Evolutionary conservation across 2,329 filamentous ascomycete genomes (phyloP), one percentile per base, ranked within the genome.

Genomic region (Sclerotinia subarctica): DNA sequence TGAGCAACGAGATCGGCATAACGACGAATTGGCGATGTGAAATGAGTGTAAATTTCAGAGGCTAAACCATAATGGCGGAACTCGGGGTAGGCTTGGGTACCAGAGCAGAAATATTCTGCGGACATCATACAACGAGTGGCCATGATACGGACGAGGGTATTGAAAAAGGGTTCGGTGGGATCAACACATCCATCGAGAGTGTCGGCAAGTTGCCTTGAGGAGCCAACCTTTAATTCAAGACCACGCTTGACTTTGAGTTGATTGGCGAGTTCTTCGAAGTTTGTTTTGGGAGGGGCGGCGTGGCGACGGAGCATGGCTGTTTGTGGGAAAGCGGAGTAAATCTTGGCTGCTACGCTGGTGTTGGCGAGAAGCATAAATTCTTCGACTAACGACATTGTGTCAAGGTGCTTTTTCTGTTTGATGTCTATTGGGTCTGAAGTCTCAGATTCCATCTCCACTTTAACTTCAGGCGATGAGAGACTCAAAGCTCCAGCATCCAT

Each of bases 351-450:
- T 42, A 99, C 96, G 73, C 90, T 94, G 76, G 93, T 93, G 81
- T 99, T 99, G 83, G 95, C 96, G 78, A 98, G 91, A 77, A 99
- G 84, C 95, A 99, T 99, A 84, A 99, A 98, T 78, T 99, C 95
- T 78, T 99, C 95, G 38, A 99, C 96, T 6, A 99, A 86, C 29
- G 94, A 97, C 82, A 98, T 99, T 65, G 95, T 99, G 76, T 95
- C 94, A 49, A 99, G 88, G 64, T 94, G 88, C 74, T 94, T 86
- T 81, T 99, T 99, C 7, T 94, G 96, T 83, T 98, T 93, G 73
- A 99, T 92, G 75, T 98, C 95, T 66, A 97, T 90, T 0, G 95
- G 94, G 77, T 98, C 95, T 1, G 94, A 96, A 0, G 94, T 96
- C 80, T 99, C 95, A 11, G 92, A 96, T 78, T 97, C 94, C 76